A percentile compares a stretch with the other conserved stretches of the same genome.
Conservation (phyloP, 2,329 filamentous ascomycete species). For the Rhinocladiella similis region DNA sequence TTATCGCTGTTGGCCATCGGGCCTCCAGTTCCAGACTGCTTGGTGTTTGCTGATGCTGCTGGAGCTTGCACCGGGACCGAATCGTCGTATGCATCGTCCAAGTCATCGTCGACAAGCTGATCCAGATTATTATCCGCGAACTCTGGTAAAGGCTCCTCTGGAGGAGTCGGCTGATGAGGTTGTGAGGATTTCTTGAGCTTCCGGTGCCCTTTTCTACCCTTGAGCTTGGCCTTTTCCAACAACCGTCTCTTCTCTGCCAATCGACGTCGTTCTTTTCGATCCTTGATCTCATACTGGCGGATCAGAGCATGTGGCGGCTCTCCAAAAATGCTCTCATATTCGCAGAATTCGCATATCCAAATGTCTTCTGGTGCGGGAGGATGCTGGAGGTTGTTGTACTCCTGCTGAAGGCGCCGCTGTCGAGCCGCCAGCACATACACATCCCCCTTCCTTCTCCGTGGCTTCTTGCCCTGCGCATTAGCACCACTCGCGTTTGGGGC, state of each 20-base stretch:
- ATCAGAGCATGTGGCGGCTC: constrained; percentile 80
- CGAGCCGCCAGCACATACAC: constrained; percentile 74
- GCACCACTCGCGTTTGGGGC: constrained; percentile 39
- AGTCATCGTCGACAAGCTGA: constrained; percentile 50
- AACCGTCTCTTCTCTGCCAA: constrained; percentile 82
- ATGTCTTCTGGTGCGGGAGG: constrained; percentile 71
- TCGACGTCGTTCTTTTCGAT: constrained; percentile 78
- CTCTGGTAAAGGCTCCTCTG: neutral
- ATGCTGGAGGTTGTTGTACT: constrained; percentile 73
- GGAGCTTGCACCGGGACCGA: constrained; percentile 40
- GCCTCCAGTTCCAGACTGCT: constrained; percentile 18
- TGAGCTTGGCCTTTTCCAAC: constrained; percentile 91
- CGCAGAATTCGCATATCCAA: constrained; percentile 98
- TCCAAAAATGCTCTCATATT: constrained; percentile 96
- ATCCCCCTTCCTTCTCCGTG: constrained; percentile 66
- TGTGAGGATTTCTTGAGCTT: neutral
- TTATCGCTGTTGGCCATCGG: constrained; percentile 20
- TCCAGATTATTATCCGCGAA: constrained; percentile 35
- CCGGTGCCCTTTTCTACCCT: constrained; percentile 76
- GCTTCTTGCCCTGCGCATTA: constrained; percentile 58
- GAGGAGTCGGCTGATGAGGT: neutral
- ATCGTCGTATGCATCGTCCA: constrained; percentile 53
- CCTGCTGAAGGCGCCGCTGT: constrained; percentile 73
- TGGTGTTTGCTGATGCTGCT: constrained; percentile 35
- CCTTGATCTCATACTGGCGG: constrained; percentile 90